Base-by-base conservation (phyloP, 257 asterid genomes). In the Capsicum rhomboideum region DNA sequence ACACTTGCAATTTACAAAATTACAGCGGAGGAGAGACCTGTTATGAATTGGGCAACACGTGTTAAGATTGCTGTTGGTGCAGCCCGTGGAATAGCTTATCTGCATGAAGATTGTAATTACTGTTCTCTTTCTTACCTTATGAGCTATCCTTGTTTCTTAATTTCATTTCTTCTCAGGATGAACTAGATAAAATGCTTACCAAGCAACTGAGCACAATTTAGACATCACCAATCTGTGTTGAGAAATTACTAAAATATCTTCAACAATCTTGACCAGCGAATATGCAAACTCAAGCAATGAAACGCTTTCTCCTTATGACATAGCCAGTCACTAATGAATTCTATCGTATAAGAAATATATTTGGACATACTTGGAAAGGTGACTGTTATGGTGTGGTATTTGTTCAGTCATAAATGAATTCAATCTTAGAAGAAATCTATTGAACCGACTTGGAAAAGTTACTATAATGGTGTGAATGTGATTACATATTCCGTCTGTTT, bases 41-140 rank as follows among this genome's bases (percentile, higher is more conserved):
- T 89, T 75, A 80, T 94, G 94, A 94, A 91, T 89, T 97, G 99
- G 99, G 88, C 88, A 82, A 85, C 87, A 79, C 97, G 99, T 83
- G 92, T 97, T 67, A 92, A 85, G 89, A 89, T 97, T 84, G 98
- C 97, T 52, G 79, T 93, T 61, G 99, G 99, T 88, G 97, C 97
- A 79, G 97, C 99, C 90, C 98, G 98, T 10, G 99, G 99, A 86
- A 89, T 97, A 82, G 97, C 98, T 80, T 97, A 97, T 91, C 98
- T 97, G 80, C 99, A 97, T 82, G 99, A 95, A 91, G 99, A 97
- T 88, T 97, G 99, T 94, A 93, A 91, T 79, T 82, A 68, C 3
- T 34, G n/a, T 72, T 63, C 71, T 46, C 16, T 37, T 37, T 4
- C 18, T 71, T 71, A n/a, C 8, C 80, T 74, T 74, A 46, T 74